Base-by-base conservation (phyloP, 345 rosid species). In the Citrus glauca region DNA sequence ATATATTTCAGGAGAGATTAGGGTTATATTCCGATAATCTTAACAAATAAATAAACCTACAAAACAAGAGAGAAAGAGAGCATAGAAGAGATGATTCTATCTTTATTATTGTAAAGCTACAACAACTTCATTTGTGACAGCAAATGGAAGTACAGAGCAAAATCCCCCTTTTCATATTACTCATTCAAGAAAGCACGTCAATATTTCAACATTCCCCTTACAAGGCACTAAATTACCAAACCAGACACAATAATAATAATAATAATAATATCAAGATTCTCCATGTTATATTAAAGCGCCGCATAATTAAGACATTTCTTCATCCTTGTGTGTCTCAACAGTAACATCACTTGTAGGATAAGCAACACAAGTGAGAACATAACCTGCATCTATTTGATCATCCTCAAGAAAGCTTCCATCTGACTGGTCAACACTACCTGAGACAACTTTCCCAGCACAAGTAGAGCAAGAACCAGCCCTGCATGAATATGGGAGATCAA, bases 291-390 rank as follows among this genome's bases (percentile, higher is more conserved):
- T 13, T 13, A 45, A 13, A 45, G 50, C 50, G 53, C 42, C 62
- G 42, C 16, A 27, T 37, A 76, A 78, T 61, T 53, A 87, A 66
- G 69, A 22, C 70, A 95, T 84, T 14, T 90, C 98, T 13, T 90
- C 99, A 82, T 96, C 99, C 90, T 90, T 89, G 97, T 92, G 98
- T 45, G 99, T 95, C 86, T 84, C 92, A 70, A 95, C 89, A 81
- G 77, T 82, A 73, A 89, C 83, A 82, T 88, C 89, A 27, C 86
- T 74, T 20, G 77, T 53, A 8, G 97, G 89, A 80, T 82, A 91
- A 42, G 99, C 98, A 2, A 84, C 90, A 70, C 98, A 93, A 20
- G 99, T 95, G 66, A 95, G 94, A 63, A 93, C 93, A 83, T 81
- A 95, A 1, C 99, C 99, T 0, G 0, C 82, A 0, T 1, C 91